Evolutionary conservation across 2,329 filamentous ascomycete species (phyloP).

Genomic region (Colletotrichum sp.): DNA sequence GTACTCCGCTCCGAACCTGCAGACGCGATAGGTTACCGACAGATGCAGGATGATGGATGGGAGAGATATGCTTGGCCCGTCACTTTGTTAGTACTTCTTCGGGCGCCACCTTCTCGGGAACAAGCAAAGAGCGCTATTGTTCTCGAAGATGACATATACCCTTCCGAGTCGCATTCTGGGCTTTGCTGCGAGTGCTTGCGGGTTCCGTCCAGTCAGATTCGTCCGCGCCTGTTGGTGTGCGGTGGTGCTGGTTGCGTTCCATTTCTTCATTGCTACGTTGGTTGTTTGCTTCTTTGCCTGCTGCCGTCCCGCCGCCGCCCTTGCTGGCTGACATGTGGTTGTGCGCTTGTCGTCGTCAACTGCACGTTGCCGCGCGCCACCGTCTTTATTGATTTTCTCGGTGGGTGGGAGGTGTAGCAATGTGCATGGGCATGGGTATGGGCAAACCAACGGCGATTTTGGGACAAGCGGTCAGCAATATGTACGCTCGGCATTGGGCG

Average conservation of each 20-base stretch:
- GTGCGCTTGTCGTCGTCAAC: neutral
- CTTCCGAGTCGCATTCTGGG: neutral
- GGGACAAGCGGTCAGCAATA: neutral
- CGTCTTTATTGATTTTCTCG: neutral
- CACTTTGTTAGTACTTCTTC: neutral
- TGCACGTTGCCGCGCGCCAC: constrained; percentile 15
- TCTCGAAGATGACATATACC: neutral
- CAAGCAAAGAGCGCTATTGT: neutral
- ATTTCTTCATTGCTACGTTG: neutral
- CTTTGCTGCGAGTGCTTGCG: neutral
- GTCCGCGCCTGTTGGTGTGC: neutral
- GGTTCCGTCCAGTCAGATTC: neutral
- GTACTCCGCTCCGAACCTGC: neutral
- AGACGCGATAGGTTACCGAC: constrained; percentile 10
- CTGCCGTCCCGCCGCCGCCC: neutral
- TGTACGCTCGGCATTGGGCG: neutral
- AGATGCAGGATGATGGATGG: constrained; percentile 3
- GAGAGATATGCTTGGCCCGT: neutral
- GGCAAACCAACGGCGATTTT: neutral
- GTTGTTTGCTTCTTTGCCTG: neutral
- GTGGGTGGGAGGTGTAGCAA: neutral
- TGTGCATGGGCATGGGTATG: neutral
- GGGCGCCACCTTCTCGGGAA: neutral
- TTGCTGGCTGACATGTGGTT: neutral
- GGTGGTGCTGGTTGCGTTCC: neutral